Evolutionary conservation across 768 basidiomycete genomes (phyloP), one percentile per base, ranked within the genome.

Genomic region (Trametes gibbosa): DNA sequence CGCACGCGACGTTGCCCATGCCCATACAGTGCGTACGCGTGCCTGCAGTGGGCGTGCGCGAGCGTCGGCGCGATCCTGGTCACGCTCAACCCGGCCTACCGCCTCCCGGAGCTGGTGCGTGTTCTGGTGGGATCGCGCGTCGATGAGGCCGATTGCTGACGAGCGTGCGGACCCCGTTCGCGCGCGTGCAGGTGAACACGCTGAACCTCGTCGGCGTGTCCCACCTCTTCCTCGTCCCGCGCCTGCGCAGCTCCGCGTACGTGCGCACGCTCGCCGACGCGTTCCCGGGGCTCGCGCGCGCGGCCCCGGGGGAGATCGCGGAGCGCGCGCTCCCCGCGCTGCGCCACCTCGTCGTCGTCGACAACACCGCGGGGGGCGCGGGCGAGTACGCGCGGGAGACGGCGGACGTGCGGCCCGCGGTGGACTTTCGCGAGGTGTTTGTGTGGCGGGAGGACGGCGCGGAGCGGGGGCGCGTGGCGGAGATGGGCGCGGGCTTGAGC

Each of bases 41-140:
- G 82, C 75, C 73, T 92, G 23, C 91, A 94, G 65, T 92, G 90
- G 91, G 91, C 91, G 3, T 89, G 87, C 58, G 89, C 90, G n/a
- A 84, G 82, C 50, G 79, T 92, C 58, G 91, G 91, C n/a, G 90
- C 89, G 13, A 84, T 92, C 53, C 72, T 92, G 35, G 90, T 89
- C 21, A 92, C 91, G 8, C 77, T 93, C 46, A 94, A 94, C 64
- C 92, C 91, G 2, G 89, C 90, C 0, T 92, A 90, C 68, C 82
- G 86, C 25, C 63, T 84, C 6, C 76, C 79, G 34, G 91, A 94
- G 68, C 76, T 93, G 50, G 89, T 90, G 59, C 51, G 81, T 75
- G n/a, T n/a, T 16, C n/a, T 52, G n/a, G n/a, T n/a, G n/a, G n/a
- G n/a, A n/a, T n/a, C n/a, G n/a, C n/a, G n/a, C n/a, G n/a, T n/a